Evolutionary conservation across 331 rosid genomes (phyloP), one percentile per base, ranked within the genome.

Genomic region (Rhamnella rubrinervis): DNA sequence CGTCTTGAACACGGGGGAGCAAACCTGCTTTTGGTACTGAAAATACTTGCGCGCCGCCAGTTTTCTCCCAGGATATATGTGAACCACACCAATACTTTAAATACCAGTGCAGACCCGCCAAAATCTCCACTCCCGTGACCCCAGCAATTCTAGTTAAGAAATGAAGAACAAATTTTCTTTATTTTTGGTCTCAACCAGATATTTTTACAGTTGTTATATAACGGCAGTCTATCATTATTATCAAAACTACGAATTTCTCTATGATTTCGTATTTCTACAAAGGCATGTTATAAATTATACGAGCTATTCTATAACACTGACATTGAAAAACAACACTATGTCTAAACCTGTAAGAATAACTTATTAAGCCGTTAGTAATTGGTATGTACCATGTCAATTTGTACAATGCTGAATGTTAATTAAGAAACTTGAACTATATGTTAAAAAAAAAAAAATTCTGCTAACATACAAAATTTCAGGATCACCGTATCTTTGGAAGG

Each of bases 1-100:
- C 58, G 15, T 74, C 84, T 19, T 58, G 63, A 66, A 87, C 85
- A 28, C 75, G 78, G 14, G 93, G 84, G 8, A 89, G 86, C 16
- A 76, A 71, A 37, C 91, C 88, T 11, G 72, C 49, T 65, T 84
- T 76, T 8, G 88, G 93, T 15, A 85, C 76, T 40, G 91, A 80
- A 78, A 69, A 85, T 8, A 85, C 79, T 40, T 89, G 96, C 0
- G 86, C 72, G 35, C 88, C 93, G 21, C 93, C 96, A n/a, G 96
- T 89, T 74, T 87, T 89, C 61, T 89, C 93, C 96, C 96, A 89
- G 25, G 93, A 89, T 75, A 89, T 78, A 77, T 89, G 96, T 53
- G 86, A 78, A 66, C 86, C 85, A 64, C 91, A 89, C 84, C 72
- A 76, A 58, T 83, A 60, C 81, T 89, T 89, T 80, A 89, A 59